Evolutionary conservation across 2,329 filamentous ascomycete species (phyloP).

Genomic region (Epichloe glyceriae): DNA sequence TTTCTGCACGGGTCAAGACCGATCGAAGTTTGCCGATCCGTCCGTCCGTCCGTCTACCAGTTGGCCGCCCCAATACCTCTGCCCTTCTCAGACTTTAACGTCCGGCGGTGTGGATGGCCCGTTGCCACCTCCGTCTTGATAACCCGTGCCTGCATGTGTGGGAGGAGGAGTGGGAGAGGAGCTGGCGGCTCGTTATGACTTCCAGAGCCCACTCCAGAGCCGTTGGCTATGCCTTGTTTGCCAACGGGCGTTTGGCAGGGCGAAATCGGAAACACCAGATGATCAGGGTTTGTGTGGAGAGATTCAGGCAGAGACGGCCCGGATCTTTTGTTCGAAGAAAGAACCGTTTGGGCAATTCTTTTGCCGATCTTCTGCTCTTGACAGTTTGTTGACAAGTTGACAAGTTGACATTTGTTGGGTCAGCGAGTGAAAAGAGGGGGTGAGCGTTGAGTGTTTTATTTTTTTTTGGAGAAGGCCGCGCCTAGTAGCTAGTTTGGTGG

Average conservation of each 20-base stretch:
- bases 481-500: no score
- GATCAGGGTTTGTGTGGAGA: background rate
- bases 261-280: background rate
- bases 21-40: background rate
- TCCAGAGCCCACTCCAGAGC: no score
- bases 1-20: no score
- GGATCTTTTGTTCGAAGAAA: background rate
- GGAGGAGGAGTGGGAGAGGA: background rate
- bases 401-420: no score
- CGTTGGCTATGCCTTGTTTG: no score
- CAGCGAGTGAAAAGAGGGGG: no score
- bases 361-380: background rate
- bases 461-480: no score
- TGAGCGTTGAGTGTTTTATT: no score
- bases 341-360: background rate
- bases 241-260: background rate
- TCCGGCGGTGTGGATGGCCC: background rate
- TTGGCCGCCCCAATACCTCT: no score
- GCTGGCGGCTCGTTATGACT: no score
- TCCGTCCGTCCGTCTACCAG: background rate
- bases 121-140: background rate
- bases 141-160: conserved; percentile 1
- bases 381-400: no score
- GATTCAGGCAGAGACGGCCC: background rate
- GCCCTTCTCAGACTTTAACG: background rate